phyloP scores from a whole-genome alignment of 2,329 filamentous ascomycete genomes.

The Neopestalotiopsis sp. region DNA sequence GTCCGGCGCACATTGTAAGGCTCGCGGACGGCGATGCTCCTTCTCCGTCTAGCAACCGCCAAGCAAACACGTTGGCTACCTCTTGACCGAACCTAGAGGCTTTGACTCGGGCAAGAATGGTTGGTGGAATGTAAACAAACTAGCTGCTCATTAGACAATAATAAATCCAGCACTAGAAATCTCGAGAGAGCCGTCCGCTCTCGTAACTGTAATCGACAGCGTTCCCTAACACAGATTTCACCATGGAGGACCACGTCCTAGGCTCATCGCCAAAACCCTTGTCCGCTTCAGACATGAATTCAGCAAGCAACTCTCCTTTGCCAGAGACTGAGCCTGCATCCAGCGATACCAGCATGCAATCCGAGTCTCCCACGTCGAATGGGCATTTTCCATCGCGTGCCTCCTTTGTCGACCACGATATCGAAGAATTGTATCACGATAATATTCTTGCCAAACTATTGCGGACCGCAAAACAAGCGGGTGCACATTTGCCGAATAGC shows the following conservation, averaged over 20 bases:
- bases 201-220: not conserved
- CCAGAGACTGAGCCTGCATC: not conserved
- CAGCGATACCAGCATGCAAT: not conserved
- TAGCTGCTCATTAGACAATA: too few relatives aligned
- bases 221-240: not conserved
- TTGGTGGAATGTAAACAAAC: too few relatives aligned
- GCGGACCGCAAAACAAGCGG: slow-evolving; percentile 14
- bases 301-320: not conserved
- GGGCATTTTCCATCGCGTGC: not conserved
- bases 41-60: not conserved
- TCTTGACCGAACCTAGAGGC: not conserved
- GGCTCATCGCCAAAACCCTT: not conserved
- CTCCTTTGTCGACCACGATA: not conserved
- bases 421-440: slow-evolving; percentile 19
- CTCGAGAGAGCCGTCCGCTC: too few relatives aligned
- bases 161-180: too few relatives aligned
- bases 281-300: not conserved
- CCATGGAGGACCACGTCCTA: not conserved
- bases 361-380: not conserved
- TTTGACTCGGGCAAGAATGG: too few relatives aligned
- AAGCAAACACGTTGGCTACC: not conserved
- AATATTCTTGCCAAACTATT: slow-evolving; percentile 22
- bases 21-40: not conserved
- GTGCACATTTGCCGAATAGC: slow-evolving; percentile 13
- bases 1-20: not conserved